Base-by-base conservation (phyloP, 1,139 yeast species). In the Lodderomyces beijingensis region DNA sequence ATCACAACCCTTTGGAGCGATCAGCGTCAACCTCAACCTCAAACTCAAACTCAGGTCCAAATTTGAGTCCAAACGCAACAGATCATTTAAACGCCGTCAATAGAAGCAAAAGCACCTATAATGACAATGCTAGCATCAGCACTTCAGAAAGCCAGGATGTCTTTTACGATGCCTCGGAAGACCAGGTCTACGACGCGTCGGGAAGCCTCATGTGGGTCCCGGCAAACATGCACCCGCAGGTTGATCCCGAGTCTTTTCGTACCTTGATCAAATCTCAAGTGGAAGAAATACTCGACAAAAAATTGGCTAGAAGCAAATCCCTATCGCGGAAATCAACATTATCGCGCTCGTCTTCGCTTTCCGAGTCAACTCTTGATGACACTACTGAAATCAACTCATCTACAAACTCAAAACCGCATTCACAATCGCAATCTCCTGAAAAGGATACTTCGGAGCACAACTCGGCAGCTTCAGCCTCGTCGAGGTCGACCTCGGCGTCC, bases 181-280 rank as follows among this genome's bases (percentile, higher is more conserved):
- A 57, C 29, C 54, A 53, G 22, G 43, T 51, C 19, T 45, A 48
- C 22, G 62, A 59, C 31, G 40, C 59, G 12, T 30, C 44, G n/a
- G 14, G 25, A 10, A 32, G 27, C 12, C 55, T 79, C 11, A 61
- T 88, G 32, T 89, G 98, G 98, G 96, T 91, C 2, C 96, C 97
- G 0, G 97, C 97, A 1, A 79, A 78, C 42, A 72, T 87, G 30
- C 98, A 91, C 53, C 97, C 98, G 1, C 91, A 84, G 49, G 76
- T 91, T 12, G 89, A 94, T 23, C 97, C 97, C 1, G 94, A 86
- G 47, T 87, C 85, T 47, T 91, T 88, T 70, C 74, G 82, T 45
- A 74, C 78, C 41, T 88, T 87, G 58, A 86, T 91, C 25, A 84
- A 83, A 47, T 72, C 77, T 32, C 83, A 91, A 16, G 79, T 88